Base-by-base conservation (phyloP, 1,139 yeast species). In the Suhomyces maxii region DNA sequence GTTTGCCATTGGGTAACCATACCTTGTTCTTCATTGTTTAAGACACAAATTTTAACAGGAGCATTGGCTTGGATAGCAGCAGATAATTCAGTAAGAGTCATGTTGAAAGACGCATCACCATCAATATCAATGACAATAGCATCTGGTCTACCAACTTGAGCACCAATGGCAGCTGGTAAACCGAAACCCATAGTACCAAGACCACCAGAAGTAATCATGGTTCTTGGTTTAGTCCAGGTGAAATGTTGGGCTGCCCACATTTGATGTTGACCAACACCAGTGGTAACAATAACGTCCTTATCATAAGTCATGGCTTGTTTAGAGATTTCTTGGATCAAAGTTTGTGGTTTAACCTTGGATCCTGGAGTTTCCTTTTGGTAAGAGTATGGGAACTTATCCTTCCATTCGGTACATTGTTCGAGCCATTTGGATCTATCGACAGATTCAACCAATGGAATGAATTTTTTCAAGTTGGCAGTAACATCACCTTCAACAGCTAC, bases 1-100 rank as follows among this genome's bases (percentile, higher is more conserved):
- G 97, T 87, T 75, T 93, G 99, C 99, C 99, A 93, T 72, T 93
- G 99, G 18, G 98, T 93, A 49, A 93, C 99, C 99, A 93, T 93
- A 65, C 99, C 99, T 76, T 93, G 99, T 74, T 93, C 99, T 74
- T 91, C 98, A 68, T 93, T 93, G 70, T 93, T 93, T 64, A 93
- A 78, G 47, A 93, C 84, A 68, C 91, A 79, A 50, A 89, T 80
- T 76, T 93, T 93, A 55, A 93, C 84, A 53, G 97, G 97, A 43
- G 96, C 85, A 54, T 80, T 80, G 50, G 93, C 96, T 76, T 93
- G 98, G 37, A 90, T 95, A 26, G 98, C 99, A 42, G 96, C 86
- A 32, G 91, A 82, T 66, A 93, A 77, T 76, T 93, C 99, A 67
- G 84, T 88, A 56, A 93, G 79, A 25, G 99, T 90, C 99, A 93